Base-by-base conservation (phyloP, 202 grass and related monocot genomes). In the Carex sylvatica region DNA sequence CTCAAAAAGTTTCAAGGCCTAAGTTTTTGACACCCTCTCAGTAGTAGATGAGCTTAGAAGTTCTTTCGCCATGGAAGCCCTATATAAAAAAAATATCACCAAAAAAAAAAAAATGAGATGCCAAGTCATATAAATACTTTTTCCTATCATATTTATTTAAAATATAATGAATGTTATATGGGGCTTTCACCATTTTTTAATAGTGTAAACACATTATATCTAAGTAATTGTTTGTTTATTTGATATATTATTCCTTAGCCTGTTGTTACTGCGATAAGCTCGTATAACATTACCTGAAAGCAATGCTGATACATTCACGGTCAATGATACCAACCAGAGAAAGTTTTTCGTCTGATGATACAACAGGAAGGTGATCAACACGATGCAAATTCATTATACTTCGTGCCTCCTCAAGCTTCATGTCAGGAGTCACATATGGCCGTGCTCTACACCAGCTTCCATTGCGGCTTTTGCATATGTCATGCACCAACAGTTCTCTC, bases 341-440 rank as follows among this genome's bases (percentile, higher is more conserved):
- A 40, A 60, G 82, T 71, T 87, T 72, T 61, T 60, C 35, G n/a
- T 86, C 26, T 55, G 91, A 79, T 66, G 88, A 89, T 62, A 97
- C 84, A 31, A 98, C 92, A 82, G 92, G 92, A 80, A 98, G 82
- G 7, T 87, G 76, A 85, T 95, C 84, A 26, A 89, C 70, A 80
- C 40, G 71, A 72, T 70, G 75, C 23, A 83, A 91, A 83, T 95
- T 87, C 90, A 95, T 98, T 67, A 95, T 94, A 60, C 86, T 91
- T 85, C 93, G 86, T 66, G 83, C 90, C 61, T 86, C 73, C 46
- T 31, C 24, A 81, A 93, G 86, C 70, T 18, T 78, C 87, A 91
- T 87, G 70, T 88, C 82, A 86, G 90, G 85, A 62, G 89, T 93
- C 63, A 84, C 87, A 6, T 76, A 76, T 74, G 76, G 63, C 84